Base-by-base conservation (phyloP, 2,329 filamentous ascomycete species). In the Fusarium verrucosum region DNA sequence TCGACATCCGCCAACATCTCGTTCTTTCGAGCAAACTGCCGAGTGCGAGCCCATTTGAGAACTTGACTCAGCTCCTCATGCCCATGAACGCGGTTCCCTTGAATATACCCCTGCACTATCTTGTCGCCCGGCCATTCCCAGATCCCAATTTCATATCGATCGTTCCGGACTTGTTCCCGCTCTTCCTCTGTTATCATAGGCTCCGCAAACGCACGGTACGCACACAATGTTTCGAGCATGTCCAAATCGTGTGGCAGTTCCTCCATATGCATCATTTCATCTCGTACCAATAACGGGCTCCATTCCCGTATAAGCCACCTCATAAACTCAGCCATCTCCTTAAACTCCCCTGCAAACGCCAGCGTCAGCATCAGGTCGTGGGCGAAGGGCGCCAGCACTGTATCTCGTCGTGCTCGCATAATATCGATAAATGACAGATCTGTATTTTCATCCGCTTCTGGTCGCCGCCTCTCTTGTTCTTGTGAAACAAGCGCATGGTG, bases 301-400 rank as follows among this genome's bases (percentile, higher is more conserved):
- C 82, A 82, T 64, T 87, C 75, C 22, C 75, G 66, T 1, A 84
- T 75, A 65, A 89, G 83, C 88, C 88, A 93, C 26, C 77, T 74
- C 14, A 89, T 75, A 7, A 89, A 75, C 5, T 77, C 77, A 7
- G 83, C 80, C 72, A 92, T 85, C 45, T 83, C 86, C 3, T 82
- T 76, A 44, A 81, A 80, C 64, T 92, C 86, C 32, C 83, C 83
- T n/a, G 87, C 74, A 49, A 84, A 82, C 1, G 85, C 89, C 20
- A 92, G 77, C 2, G 85, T 82, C 42, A 87, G 82, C 72, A 92
- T 82, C 71, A 91, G 90, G 3, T 80, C 78, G 66, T 90, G 85
- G 2, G 70, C 75, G 14, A 76, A 65, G 87, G 71, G 66, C 7
- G 73, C 74, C 53, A 70, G 65, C 35, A 77, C 72, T 4, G 73